These are phyloP conservation scores for Coemansia sp. DNA, from an alignment of 192 early-diverging fungal genomes.

Conservation along the genomic window DNA sequence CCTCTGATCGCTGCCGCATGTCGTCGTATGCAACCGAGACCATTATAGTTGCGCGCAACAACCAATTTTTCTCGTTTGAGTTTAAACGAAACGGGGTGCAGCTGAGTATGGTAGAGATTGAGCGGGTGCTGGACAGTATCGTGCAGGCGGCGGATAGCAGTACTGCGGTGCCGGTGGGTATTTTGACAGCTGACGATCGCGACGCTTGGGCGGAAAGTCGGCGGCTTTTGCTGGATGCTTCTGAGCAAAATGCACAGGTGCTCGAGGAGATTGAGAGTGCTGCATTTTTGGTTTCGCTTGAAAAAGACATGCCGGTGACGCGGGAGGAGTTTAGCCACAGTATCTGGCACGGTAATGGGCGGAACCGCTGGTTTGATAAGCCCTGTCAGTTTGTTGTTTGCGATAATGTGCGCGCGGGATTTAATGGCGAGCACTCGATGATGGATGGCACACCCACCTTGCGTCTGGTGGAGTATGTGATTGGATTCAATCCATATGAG, in stretches of 20 bases:
- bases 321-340: constrained; percentile 83
- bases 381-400: constrained; percentile 92
- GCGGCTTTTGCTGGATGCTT: constrained; percentile 56
- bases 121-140: constrained; percentile 65
- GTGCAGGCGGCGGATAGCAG: constrained; percentile 61
- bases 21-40: constrained; percentile 74
- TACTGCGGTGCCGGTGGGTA: constrained; percentile 74
- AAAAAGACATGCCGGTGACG: constrained; percentile 81
- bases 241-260: constrained; percentile 63
- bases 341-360: constrained; percentile 93
- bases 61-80: constrained; percentile 81
- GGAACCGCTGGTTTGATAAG: constrained; percentile 98
- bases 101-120: constrained; percentile 75
- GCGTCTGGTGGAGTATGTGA: constrained; percentile 81
- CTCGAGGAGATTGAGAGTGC: constrained; percentile 86
- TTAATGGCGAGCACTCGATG: constrained; percentile 90
- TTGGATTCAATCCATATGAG: constrained; percentile 38
- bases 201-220: constrained; percentile 88
- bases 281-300: constrained; percentile 89
- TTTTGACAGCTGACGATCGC: constrained; percentile 86
- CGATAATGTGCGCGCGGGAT: constrained; percentile 95
- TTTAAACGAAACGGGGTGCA: constrained; percentile 53
- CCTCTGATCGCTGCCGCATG: constrained; percentile 74
- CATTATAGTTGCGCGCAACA: constrained; percentile 81
- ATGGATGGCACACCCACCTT: constrained; percentile 95